Evolutionary conservation across 805 yeast species (phyloP).

Genomic region (Yarrowia phangngaensis): DNA sequence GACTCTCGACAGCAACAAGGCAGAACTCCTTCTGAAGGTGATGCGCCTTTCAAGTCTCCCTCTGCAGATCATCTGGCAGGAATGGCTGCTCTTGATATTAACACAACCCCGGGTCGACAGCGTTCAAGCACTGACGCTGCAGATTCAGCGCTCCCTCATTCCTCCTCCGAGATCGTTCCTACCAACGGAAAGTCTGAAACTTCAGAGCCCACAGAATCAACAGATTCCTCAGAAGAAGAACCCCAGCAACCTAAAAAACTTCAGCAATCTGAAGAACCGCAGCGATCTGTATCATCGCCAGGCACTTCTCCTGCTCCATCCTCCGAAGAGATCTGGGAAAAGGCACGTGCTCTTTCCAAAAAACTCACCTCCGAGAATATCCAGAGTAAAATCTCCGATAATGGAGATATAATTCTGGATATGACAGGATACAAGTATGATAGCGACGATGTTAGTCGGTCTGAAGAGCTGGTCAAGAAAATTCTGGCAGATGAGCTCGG

Average conservation of each 20-base stretch:
- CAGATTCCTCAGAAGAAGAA: neutral
- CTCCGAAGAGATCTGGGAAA: slow-evolving; percentile 48
- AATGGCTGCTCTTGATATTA: slow-evolving; percentile 1
- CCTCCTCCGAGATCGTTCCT: slow-evolving; percentile 19
- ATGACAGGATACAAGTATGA: slow-evolving; percentile 95
- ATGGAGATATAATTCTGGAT: slow-evolving; percentile 86
- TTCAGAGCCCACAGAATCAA: slow-evolving; percentile 14
- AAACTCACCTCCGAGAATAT: slow-evolving; percentile 63
- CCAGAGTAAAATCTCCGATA: slow-evolving; percentile 80
- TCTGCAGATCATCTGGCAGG: slow-evolving; percentile 12
- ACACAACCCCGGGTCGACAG: neutral
- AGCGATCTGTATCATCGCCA: neutral
- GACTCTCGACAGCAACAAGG: slow-evolving; percentile 7
- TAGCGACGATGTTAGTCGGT: slow-evolving; percentile 66
- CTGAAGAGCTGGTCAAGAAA: slow-evolving; percentile 71
- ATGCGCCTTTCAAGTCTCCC: slow-evolving; percentile 9
- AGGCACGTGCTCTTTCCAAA: slow-evolving; percentile 60
- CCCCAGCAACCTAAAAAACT: neutral
- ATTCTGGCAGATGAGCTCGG: slow-evolving; percentile 70
- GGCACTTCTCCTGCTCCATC: slow-evolving; percentile 23
- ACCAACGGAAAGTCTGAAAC: neutral
- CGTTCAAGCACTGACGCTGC: slow-evolving; percentile 15
- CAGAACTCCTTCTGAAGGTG: slow-evolving; percentile 12
- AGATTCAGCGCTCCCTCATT: no score
- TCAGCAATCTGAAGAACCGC: neutral